Evolutionary conservation across 2,329 filamentous ascomycete genomes (phyloP).

Genomic region (Pseudopithomyces maydicus): DNA sequence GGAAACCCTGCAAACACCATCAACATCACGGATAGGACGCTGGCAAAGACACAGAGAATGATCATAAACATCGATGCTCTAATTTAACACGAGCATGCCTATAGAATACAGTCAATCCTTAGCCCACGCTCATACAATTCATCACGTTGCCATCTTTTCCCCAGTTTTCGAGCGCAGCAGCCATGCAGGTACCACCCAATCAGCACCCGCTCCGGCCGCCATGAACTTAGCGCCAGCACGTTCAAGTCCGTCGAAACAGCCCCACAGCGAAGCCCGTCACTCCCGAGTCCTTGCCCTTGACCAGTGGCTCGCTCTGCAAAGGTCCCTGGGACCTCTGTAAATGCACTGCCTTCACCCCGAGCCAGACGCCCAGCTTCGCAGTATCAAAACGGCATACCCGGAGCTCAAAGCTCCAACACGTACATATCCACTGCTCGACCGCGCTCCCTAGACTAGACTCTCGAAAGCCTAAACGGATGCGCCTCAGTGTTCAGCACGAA

Average conservation of each 20-base stretch:
- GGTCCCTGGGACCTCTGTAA: too few species aligned
- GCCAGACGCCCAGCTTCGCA: neutral
- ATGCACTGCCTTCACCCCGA: constrained; percentile 15
- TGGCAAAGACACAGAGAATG: neutral
- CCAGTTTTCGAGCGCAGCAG: neutral
- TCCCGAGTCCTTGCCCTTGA: neutral
- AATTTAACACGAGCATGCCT: neutral
- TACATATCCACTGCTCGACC: too few species aligned
- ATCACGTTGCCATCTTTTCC: neutral
- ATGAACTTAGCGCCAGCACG: constrained; percentile 12
- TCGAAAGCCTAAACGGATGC: constrained; percentile 47
- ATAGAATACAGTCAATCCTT: neutral
- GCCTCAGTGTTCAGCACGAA: constrained; percentile 56
- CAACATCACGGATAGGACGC: too few species aligned
- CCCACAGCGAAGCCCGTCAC: neutral
- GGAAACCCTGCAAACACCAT: neutral
- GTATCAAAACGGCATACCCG: neutral
- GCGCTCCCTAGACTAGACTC: neutral
- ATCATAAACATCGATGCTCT: neutral
- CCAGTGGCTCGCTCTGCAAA: too few species aligned
- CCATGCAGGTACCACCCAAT: constrained; percentile 13
- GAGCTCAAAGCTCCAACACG: neutral
- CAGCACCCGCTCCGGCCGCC: neutral
- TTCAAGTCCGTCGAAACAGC: neutral
- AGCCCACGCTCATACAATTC: neutral